Base-by-base conservation (phyloP, 1,139 yeast species). In the Eremothecium cymbalariae region DNA sequence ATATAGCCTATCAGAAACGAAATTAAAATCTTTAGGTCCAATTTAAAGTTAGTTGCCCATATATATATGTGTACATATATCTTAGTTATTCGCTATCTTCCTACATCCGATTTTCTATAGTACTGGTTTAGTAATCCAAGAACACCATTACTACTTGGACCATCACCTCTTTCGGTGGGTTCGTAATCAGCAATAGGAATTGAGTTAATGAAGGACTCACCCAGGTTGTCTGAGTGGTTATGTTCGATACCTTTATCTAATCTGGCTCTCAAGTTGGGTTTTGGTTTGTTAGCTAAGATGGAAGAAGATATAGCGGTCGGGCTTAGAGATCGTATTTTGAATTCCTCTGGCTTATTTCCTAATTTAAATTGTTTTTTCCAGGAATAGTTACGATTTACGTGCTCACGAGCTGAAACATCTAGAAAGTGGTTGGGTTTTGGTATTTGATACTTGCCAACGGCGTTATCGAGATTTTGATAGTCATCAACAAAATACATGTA, bases 401-500 rank as follows among this genome's bases (percentile, higher is more conserved):
- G 8, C n/a, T 17, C 13, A 12, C 21, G 8, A 7, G 13, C 7
- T 7, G 12, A 7, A 26, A 38, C 16, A n/a, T 34, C 28, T n/a
- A n/a, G n/a, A n/a, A n/a, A n/a, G 19, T 32, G 24, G 28, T 30
- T 26, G 18, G 34, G 31, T 31, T 41, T 43, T 24, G 57, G 54
- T 9, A 51, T 33, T 26, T 55, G 62, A 32, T 58, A 52, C 33
- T 61, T 57, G 5, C 62, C 62, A 1, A 58, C 53, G 11, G 55
- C 56, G 31, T 57, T 57, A 8, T 50, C 50, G 22, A 56, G 57
- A 39, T 67, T 65, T 17, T 79, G 86, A 56, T 86, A 86, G 45
- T 84, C 82, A 50, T 86, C 95, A 47, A 86, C 63, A 55, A 88
- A 88, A 56, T 85, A 77, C 63, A 85, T 66, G 55, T 85, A 88